These are phyloP conservation scores for Urtica urens DNA, from an alignment of 306 rosid genomes.

Conservation along the genomic window DNA sequence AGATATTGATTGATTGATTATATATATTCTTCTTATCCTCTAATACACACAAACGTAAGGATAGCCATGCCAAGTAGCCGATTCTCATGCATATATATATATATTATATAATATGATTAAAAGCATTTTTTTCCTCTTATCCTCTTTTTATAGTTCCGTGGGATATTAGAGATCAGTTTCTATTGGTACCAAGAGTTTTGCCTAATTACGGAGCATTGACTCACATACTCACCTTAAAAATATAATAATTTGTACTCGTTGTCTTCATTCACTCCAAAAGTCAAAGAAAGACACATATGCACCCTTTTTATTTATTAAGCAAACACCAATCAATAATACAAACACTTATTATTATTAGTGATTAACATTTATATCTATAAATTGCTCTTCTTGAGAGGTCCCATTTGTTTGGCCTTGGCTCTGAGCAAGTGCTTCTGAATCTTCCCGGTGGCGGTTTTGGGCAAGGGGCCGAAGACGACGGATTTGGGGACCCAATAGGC, in stretches of 20 bases:
- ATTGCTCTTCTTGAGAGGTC: conserved; percentile 44
- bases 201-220: too few relatives aligned
- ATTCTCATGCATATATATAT: background rate
- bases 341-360: too few relatives aligned
- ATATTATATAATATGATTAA: background rate
- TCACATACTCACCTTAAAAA: too few relatives aligned
- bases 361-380: too few relatives aligned
- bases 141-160: conserved; percentile 8
- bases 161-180: background rate
- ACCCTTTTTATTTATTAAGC: too few relatives aligned
- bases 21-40: conserved; percentile 45
- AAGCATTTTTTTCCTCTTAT: conserved; percentile 1
- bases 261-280: too few relatives aligned
- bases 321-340: too few relatives aligned
- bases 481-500: conserved; percentile 81
- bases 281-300: too few relatives aligned
- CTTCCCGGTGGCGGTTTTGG: conserved; percentile 69
- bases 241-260: too few relatives aligned
- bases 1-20: conserved; percentile 8
- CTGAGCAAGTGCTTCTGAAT: conserved; percentile 81
- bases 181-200: background rate
- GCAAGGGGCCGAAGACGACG: conserved; percentile 51
- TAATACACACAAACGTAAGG: background rate
- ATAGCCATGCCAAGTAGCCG: background rate
- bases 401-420: conserved; percentile 58